Evolutionary conservation across 2,329 filamentous ascomycete genomes (phyloP).

Genomic region (Microcyclospora pomicola): DNA sequence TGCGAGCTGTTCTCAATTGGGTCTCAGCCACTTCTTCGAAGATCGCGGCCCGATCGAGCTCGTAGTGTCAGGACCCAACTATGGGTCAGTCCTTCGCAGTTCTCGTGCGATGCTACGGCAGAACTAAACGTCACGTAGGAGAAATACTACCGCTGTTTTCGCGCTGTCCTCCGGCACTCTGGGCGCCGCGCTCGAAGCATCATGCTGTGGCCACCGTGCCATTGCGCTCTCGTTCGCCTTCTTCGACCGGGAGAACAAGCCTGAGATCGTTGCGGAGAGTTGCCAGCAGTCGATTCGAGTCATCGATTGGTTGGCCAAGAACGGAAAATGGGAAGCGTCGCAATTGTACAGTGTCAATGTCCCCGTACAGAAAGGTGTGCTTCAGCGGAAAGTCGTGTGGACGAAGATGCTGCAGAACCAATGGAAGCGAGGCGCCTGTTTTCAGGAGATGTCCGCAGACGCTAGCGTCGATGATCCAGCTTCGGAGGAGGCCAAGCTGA

Average conservation of each 20-base stretch:
- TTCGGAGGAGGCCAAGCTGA: slow-evolving; percentile 56
- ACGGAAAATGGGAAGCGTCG: slow-evolving; percentile 53
- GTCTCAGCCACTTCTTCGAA: slow-evolving; percentile 33
- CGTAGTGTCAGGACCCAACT: slow-evolving; percentile 37
- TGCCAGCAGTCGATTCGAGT: slow-evolving; percentile 60
- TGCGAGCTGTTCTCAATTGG: slow-evolving; percentile 36
- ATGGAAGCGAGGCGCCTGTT: slow-evolving; percentile 76
- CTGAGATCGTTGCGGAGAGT: slow-evolving; percentile 63
- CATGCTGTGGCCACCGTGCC: slow-evolving; percentile 37
- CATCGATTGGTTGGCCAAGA: slow-evolving; percentile 61
- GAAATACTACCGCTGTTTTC: slow-evolving; percentile 38
- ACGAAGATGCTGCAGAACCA: slow-evolving; percentile 82
- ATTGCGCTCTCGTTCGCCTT: slow-evolving; percentile 88
- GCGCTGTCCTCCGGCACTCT: slow-evolving; percentile 36
- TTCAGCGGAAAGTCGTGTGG: slow-evolving; percentile 59
- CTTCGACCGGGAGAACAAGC: slow-evolving; percentile 71
- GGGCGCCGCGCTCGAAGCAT: slow-evolving; percentile 37
- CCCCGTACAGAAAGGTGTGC: slow-evolving; percentile 62
- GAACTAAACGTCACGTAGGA: neutral
- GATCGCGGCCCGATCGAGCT: slow-evolving; percentile 32
- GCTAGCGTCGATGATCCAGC: slow-evolving; percentile 42
- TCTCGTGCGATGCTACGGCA: too few species aligned
- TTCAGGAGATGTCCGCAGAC: slow-evolving; percentile 61
- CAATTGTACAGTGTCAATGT: slow-evolving; percentile 79
- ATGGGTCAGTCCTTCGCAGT: slow-evolving; percentile 17